These are phyloP conservation scores for Puccinia triticina DNA, from an alignment of 1,284 basidiomycete species.

Conservation along the genomic window DNA sequence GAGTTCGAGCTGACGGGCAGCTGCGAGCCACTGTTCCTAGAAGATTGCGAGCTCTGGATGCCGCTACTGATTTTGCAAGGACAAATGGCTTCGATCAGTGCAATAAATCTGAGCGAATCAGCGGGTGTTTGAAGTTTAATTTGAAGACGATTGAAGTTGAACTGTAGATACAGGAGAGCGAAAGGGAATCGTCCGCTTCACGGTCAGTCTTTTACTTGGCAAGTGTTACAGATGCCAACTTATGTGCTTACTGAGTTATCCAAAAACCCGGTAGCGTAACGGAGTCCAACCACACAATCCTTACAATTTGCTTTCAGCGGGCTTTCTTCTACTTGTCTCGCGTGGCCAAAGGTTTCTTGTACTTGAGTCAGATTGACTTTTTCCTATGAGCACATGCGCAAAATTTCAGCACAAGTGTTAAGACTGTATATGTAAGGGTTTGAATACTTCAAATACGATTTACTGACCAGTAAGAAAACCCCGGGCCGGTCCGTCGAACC, in stretches of 20 bases:
- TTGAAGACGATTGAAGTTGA: conserved; percentile 40
- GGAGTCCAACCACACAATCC: conserved; percentile 36
- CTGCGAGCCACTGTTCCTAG: not conserved
- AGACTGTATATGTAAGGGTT: not conserved
- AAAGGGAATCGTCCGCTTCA: not conserved
- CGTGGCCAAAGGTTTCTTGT: conserved; percentile 19
- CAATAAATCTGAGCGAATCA: conserved; percentile 26
- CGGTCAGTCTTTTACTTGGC: conserved; percentile 6
- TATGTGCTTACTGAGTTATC: conserved; percentile 26
- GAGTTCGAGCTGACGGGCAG: not conserved
- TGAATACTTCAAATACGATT: not conserved
- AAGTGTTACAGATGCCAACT: not conserved
- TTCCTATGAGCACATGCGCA: conserved; percentile 10
- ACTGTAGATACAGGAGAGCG: not conserved
- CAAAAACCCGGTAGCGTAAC: conserved; percentile 28
- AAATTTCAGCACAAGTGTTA: not conserved
- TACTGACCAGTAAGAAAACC: conserved; percentile 12
- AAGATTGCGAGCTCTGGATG: conserved; percentile 17
- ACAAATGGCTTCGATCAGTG: conserved; percentile 42
- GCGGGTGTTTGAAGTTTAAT: conserved; percentile 36
- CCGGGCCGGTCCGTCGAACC: conserved; percentile 7
- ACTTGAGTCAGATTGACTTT: conserved; percentile 43
- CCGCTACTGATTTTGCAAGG: conserved; percentile 42
- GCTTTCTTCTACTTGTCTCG: conserved; percentile 23
- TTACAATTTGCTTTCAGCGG: conserved; percentile 41